A percentile compares a stretch with the other conserved stretches of the same genome.
These are phyloP conservation scores for Aspergillus candidus DNA, from an alignment of 2,329 filamentous ascomycete genomes.

Conservation along the genomic window DNA sequence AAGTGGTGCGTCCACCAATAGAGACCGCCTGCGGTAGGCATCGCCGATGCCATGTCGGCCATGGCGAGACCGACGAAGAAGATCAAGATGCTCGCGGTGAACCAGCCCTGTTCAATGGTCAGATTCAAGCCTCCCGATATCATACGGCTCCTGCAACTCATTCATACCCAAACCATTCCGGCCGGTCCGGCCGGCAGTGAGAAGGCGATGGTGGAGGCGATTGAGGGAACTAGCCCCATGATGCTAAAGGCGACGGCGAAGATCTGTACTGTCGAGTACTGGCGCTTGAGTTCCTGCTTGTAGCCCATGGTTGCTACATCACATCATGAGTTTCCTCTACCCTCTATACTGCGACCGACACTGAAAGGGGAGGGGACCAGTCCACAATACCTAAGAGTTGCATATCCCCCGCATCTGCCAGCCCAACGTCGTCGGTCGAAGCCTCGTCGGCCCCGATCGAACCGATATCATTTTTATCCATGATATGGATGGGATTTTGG, in stretches of 20 bases:
- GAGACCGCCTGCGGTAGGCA: slow-evolving; percentile 55
- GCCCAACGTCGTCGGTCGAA: slow-evolving; percentile 8
- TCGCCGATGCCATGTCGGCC: slow-evolving; percentile 49
- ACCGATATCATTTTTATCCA: too few species aligned
- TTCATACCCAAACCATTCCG: slow-evolving; percentile 54
- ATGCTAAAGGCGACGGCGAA: slow-evolving; percentile 57
- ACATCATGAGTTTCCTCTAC: too few species aligned
- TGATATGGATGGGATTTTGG: too few species aligned
- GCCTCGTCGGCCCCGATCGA: slow-evolving; percentile 3
- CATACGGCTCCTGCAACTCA: not conserved
- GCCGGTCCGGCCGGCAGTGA: slow-evolving; percentile 55
- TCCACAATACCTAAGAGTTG: slow-evolving; percentile 19
- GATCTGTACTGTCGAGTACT: slow-evolving; percentile 58
- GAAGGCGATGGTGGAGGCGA: slow-evolving; percentile 54
- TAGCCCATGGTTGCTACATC: slow-evolving; percentile 38
- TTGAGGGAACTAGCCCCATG: slow-evolving; percentile 57
- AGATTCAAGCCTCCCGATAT: not conserved
- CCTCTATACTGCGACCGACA: too few species aligned
- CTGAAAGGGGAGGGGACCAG: not conserved
- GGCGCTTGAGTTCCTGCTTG: slow-evolving; percentile 57
- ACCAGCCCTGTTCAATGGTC: slow-evolving; percentile 43
- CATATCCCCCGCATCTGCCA: slow-evolving; percentile 17
- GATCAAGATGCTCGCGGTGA: slow-evolving; percentile 52
- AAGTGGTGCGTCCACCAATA: slow-evolving; percentile 59
- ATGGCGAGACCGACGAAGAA: slow-evolving; percentile 56